Conservation (phyloP, 345 rosid species). For the Kernera saxatilis region DNA sequence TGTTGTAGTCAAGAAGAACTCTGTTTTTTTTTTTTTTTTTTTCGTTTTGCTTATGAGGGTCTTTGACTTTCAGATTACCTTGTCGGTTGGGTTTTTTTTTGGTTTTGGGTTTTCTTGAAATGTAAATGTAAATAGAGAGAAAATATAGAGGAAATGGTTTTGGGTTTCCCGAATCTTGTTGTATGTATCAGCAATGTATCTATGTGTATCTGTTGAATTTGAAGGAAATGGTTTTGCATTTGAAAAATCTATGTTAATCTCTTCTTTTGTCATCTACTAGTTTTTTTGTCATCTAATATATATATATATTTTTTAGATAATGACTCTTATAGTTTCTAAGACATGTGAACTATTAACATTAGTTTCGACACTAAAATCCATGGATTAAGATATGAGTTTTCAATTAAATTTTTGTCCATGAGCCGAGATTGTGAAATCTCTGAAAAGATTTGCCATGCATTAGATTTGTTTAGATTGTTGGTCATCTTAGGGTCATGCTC, state of each 20-base stretch:
- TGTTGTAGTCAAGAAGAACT: slow-evolving; percentile 35
- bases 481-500: not conserved
- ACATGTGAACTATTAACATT: slow-evolving; percentile 15
- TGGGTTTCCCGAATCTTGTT: too few species aligned
- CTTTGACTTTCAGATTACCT: slow-evolving; percentile 26
- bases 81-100: slow-evolving; percentile 23
- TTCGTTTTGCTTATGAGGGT: slow-evolving; percentile 18
- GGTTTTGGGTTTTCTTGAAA: not conserved
- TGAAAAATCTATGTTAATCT: slow-evolving; percentile 20
- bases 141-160: slow-evolving; percentile 5
- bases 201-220: not conserved
- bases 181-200: slow-evolving; percentile 14
- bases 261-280: slow-evolving; percentile 11
- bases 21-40: slow-evolving; percentile 6
- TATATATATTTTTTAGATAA: too few species aligned
- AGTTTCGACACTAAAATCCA: slow-evolving; percentile 5
- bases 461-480: not conserved
- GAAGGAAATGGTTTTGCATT: not conserved
- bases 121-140: slow-evolving; percentile 20
- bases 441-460: not conserved
- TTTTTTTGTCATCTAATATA: slow-evolving; percentile 2
- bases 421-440: slow-evolving; percentile 8
- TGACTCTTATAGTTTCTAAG: too few species aligned
- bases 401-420: not conserved
- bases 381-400: not conserved